Percentiles rank a stretch among this genome's conserved stretches.
Conservation (phyloP, 345 rosid species). For the Salix arbutifolia region DNA sequence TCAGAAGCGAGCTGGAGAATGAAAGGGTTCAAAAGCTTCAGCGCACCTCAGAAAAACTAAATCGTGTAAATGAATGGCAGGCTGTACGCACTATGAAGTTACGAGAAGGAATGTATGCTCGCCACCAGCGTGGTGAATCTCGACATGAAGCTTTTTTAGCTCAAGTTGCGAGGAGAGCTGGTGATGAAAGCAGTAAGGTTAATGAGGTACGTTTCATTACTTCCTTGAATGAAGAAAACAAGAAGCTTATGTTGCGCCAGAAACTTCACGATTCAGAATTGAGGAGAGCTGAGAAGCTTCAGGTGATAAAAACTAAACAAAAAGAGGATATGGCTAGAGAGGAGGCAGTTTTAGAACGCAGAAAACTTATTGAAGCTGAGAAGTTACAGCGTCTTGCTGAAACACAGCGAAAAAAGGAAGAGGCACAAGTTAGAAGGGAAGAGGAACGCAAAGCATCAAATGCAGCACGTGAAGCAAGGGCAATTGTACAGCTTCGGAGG, state of each 20-base stretch:
- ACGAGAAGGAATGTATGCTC: conserved; percentile 73
- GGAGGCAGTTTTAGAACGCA: conserved; percentile 73
- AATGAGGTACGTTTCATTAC: conserved; percentile 80
- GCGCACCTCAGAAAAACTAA: conserved; percentile 68
- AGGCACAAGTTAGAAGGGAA: conserved; percentile 77
- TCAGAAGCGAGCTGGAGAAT: conserved; percentile 66
- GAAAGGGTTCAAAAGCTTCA: conserved; percentile 76
- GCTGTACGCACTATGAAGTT: conserved; percentile 65
- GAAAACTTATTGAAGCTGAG: conserved; percentile 75
- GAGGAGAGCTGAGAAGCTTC: conserved; percentile 76
- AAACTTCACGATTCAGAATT: conserved; percentile 69
- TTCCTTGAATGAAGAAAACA: conserved; percentile 74
- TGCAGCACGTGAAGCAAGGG: conserved; percentile 73
- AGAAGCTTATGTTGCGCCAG: conserved; percentile 70
- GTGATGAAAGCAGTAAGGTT: conserved; percentile 81
- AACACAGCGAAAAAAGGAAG: conserved; percentile 73
- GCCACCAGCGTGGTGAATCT: conserved; percentile 68
- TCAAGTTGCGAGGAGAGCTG: conserved; percentile 77
- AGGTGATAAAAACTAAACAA: conserved; percentile 60
- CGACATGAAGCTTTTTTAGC: conserved; percentile 81
- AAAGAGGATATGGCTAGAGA: conserved; percentile 76
- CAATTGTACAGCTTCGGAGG: conserved; percentile 66
- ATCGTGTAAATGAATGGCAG: conserved; percentile 75
- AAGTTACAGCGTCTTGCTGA: conserved; percentile 77
- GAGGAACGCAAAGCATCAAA: conserved; percentile 80